A percentile compares a stretch with the other conserved stretches of the same genome.
These are phyloP conservation scores for Phanerochaete carnosa DNA, from an alignment of 768 basidiomycete species.

Conservation along the genomic window DNA sequence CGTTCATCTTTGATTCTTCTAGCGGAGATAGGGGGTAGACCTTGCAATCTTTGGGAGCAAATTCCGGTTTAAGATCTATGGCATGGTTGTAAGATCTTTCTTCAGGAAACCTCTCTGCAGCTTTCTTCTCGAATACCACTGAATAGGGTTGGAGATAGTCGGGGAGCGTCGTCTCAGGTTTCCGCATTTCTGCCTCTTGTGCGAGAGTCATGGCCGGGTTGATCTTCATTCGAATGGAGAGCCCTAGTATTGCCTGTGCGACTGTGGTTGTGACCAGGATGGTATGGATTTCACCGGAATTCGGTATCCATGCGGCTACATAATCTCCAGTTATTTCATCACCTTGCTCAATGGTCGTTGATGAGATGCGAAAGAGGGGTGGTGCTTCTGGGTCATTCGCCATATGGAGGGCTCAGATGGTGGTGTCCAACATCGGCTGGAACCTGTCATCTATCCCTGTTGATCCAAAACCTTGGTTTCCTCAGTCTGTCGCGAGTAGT, in stretches of 20 bases:
- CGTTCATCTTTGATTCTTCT: constrained; percentile 13
- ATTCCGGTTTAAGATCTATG: constrained; percentile 15
- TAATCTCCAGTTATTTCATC: not conserved
- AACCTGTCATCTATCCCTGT: not conserved
- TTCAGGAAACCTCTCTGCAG: constrained; percentile 18
- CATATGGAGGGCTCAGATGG: not conserved
- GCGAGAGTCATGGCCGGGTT: not conserved
- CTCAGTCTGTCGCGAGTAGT: not conserved
- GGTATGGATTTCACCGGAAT: not conserved
- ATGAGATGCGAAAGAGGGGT: not conserved
- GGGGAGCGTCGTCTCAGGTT: not conserved
- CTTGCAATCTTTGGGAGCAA: constrained; percentile 10
- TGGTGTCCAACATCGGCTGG: not conserved
- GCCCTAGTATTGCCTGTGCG: not conserved
- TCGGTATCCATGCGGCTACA: not conserved
- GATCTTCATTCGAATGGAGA: not conserved
- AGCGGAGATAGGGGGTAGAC: constrained; percentile 14
- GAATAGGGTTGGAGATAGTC: constrained; percentile 3
- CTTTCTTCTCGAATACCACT: constrained; percentile 22
- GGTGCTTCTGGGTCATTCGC: not conserved
- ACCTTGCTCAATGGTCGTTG: not conserved
- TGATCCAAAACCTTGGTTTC: not conserved
- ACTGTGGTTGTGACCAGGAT: not conserved
- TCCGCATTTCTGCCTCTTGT: not conserved
- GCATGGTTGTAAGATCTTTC: constrained; percentile 14